Conservation (phyloP, 108 stramenopile genomes). For the Cylindrotheca closterium region DNA sequence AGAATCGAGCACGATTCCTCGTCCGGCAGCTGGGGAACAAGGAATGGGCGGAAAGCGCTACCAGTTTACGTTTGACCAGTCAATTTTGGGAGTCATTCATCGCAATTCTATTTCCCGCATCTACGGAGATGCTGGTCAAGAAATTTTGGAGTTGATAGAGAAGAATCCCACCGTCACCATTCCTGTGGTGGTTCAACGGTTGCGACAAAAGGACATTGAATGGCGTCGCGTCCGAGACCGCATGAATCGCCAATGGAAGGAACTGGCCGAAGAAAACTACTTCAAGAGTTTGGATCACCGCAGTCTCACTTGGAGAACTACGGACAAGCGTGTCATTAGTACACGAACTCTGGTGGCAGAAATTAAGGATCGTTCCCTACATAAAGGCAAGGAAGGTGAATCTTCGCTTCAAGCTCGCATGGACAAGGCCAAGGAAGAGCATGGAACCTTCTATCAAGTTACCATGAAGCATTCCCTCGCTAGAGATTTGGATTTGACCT, state of each 20-base stretch:
- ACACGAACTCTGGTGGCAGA: slow-evolving; percentile 81
- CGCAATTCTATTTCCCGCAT: slow-evolving; percentile 94
- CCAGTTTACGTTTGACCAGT: slow-evolving; percentile 84
- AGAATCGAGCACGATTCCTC: slow-evolving; percentile 17
- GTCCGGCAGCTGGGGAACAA: slow-evolving; percentile 25
- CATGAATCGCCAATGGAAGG: slow-evolving; percentile 88
- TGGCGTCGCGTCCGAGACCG: slow-evolving; percentile 78
- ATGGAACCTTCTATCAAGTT: slow-evolving; percentile 79
- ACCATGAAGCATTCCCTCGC: slow-evolving; percentile 65
- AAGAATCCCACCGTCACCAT: slow-evolving; percentile 95
- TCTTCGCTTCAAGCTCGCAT: slow-evolving; percentile 64
- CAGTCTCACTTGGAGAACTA: slow-evolving; percentile 80
- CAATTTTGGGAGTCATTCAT: slow-evolving; percentile 86
- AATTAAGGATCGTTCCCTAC: slow-evolving; percentile 83
- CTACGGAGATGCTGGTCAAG: slow-evolving; percentile 91
- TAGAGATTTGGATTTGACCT: slow-evolving; percentile 64
- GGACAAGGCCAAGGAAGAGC: slow-evolving; percentile 88
- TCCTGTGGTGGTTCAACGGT: slow-evolving; percentile 94
- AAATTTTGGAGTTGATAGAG: slow-evolving; percentile 93
- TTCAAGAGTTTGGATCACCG: slow-evolving; percentile 88
- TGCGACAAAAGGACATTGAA: slow-evolving; percentile 95
- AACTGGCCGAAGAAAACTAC: slow-evolving; percentile 80
- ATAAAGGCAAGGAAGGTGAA: slow-evolving; percentile 72
- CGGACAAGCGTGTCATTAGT: slow-evolving; percentile 80
- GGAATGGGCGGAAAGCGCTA: slow-evolving; percentile 67